phyloP scores from a whole-genome alignment of 345 rosid genomes.

The Syzygium grande region DNA sequence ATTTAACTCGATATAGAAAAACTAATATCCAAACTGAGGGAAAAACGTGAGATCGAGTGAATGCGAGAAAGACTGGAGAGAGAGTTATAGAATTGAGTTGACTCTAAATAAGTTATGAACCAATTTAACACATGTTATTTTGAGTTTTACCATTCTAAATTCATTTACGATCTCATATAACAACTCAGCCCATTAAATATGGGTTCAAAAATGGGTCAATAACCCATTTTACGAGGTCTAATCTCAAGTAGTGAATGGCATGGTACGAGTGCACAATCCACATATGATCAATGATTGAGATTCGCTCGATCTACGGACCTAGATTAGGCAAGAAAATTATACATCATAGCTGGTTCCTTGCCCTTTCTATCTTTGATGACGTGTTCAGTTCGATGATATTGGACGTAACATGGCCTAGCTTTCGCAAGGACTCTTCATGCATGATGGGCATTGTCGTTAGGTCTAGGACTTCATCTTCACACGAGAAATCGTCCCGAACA shows the following conservation, averaged over 20 bases:
- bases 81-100: no score
- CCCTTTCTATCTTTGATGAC: background rate
- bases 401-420: background rate
- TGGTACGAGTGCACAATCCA: background rate
- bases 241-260: rapidly evolving
- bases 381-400: background rate
- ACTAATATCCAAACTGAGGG: no score
- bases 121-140: no score
- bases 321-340: background rate
- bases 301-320: background rate
- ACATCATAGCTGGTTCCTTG: background rate
- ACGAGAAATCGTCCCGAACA: background rate
- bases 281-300: background rate
- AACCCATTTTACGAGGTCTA: background rate
- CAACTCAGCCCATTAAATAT: background rate
- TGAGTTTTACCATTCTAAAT: background rate
- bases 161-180: background rate
- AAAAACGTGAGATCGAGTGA: no score
- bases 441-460: background rate
- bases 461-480: background rate
- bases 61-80: no score
- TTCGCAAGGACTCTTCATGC: background rate
- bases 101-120: no score
- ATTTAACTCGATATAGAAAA: no score
- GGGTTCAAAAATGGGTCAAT: background rate